phyloP scores from a whole-genome alignment of 192 early-diverging fungal genomes.

The Umbelopsis sp. region DNA sequence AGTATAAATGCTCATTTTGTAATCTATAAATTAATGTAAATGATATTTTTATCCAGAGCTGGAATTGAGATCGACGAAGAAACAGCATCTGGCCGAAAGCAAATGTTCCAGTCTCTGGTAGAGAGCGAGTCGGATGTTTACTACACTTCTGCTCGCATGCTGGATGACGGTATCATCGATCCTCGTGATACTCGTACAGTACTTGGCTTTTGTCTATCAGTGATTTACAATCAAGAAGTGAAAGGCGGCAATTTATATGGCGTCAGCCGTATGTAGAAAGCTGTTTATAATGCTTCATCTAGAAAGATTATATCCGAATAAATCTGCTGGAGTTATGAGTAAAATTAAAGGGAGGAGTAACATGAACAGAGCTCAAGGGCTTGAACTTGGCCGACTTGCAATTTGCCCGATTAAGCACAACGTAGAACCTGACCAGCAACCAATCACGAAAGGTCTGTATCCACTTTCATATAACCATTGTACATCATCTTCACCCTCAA shows the following conservation, averaged over 20 bases:
- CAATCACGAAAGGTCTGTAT: too few species aligned
- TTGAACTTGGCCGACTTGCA: too few species aligned
- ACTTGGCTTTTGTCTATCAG: conserved; percentile 62
- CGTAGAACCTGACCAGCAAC: too few species aligned
- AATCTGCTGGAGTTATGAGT: not conserved
- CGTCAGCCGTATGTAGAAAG: conserved; percentile 60
- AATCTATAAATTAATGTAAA: too few species aligned
- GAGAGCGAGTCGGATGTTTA: conserved; percentile 64
- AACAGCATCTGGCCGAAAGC: conserved; percentile 44
- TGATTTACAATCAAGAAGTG: conserved; percentile 56
- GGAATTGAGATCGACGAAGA: conserved; percentile 59
- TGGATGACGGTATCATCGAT: conserved; percentile 68
- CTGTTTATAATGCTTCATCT: not conserved
- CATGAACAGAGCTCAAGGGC: too few species aligned
- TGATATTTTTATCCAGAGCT: conserved; percentile 28
- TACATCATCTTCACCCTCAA: too few species aligned
- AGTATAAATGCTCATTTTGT: too few species aligned
- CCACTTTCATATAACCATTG: too few species aligned
- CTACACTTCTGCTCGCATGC: conserved; percentile 59
- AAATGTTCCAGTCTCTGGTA: conserved; percentile 55
- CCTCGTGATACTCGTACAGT: conserved; percentile 62
- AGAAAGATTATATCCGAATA: not conserved
- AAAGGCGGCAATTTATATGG: conserved; percentile 64
- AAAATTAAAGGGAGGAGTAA: conserved; percentile 32
- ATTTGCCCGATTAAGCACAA: too few species aligned